Conservation (phyloP, 345 rosid species). For the Citrus sp. region DNA sequence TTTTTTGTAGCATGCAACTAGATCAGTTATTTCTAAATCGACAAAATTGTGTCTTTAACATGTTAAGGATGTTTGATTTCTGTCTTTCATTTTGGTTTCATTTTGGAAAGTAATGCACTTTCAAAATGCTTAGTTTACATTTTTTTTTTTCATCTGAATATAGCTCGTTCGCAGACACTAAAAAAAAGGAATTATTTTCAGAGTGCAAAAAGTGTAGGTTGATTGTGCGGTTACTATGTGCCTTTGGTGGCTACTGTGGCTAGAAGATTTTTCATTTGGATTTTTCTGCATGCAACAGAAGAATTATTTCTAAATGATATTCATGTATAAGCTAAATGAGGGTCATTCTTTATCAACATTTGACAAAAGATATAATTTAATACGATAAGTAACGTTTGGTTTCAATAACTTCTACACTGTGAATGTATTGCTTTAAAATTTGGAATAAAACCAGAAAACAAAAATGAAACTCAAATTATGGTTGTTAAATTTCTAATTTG, state of each 20-base stretch:
- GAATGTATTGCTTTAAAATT: not conserved
- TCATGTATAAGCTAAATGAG: not conserved
- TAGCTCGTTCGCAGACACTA: not conserved
- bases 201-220: not conserved
- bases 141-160: too few species aligned
- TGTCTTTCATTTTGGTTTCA: not conserved
- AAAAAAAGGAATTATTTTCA: not conserved
- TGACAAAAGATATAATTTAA: too few species aligned
- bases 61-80: not conserved
- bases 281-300: not conserved
- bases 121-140: not conserved
- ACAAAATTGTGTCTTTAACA: not conserved
- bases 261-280: not conserved
- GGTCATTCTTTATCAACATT: not conserved
- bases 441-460: not conserved
- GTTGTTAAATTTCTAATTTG: not conserved
- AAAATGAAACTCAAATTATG: not conserved
- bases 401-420: not conserved
- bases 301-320: not conserved
- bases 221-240: not conserved
- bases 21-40: not conserved
- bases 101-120: not conserved
- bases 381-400: not conserved
- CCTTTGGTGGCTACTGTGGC: not conserved
- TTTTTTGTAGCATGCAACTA: not conserved